Conservation (phyloP, 345 rosid genomes). For the Euclidium syriacum region DNA sequence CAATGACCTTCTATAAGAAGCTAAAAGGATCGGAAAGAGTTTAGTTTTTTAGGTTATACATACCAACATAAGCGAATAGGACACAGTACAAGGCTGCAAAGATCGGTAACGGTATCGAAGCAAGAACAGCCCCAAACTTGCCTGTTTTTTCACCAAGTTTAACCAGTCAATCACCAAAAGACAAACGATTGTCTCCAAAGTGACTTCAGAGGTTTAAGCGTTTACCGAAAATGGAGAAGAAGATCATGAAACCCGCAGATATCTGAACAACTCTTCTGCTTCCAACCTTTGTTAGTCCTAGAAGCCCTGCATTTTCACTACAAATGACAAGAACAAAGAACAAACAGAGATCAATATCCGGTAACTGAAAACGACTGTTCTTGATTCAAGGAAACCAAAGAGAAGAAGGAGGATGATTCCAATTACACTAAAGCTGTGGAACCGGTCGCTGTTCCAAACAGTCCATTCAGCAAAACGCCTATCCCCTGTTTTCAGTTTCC, state of each 20-base stretch:
- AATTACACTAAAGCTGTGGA: conserved; percentile 76
- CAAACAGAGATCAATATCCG: neutral
- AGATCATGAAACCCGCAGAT: conserved; percentile 81
- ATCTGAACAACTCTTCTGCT: conserved; percentile 77
- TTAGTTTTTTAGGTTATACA: conserved; percentile 18
- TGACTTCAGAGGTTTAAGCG: neutral
- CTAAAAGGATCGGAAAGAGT: neutral
- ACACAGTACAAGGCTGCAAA: conserved; percentile 81
- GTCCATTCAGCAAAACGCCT: conserved; percentile 54
- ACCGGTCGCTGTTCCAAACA: conserved; percentile 66
- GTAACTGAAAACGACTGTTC: neutral
- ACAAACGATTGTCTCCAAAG: neutral
- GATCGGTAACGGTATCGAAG: conserved; percentile 82
- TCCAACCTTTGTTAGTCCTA: conserved; percentile 83
- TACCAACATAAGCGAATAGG: conserved; percentile 82
- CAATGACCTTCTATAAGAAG: neutral
- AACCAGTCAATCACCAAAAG: neutral
- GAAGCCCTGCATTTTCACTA: conserved; percentile 86
- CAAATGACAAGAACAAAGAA: conserved; percentile 14
- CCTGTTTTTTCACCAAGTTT: conserved; percentile 40
- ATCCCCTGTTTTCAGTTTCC: conserved; percentile 44
- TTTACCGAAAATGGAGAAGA: conserved; percentile 83
- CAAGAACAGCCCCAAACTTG: conserved; percentile 88
- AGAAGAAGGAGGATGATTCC: neutral
- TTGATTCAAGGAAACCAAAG: neutral